Conservation (phyloP, 805 yeast species). For the Pichia phayaonensis region DNA sequence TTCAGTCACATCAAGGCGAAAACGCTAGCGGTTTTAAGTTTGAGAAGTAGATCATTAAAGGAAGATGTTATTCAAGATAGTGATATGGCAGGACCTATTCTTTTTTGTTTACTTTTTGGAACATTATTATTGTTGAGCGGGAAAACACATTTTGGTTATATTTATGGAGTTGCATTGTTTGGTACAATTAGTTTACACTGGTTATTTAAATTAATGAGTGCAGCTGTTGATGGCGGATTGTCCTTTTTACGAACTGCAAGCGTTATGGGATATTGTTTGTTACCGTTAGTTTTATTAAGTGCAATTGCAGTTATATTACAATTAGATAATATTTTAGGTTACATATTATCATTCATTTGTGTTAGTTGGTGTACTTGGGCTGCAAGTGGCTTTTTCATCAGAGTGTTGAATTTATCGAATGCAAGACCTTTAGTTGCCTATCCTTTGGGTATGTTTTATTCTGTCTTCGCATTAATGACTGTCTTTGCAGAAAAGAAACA, state of each 20-base stretch:
- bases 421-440: constrained; percentile 90
- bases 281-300: constrained; percentile 78
- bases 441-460: constrained; percentile 85
- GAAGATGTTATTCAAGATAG: constrained; percentile 79
- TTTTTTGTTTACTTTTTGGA: constrained; percentile 84
- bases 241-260: constrained; percentile 73
- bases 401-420: constrained; percentile 72
- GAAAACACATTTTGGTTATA: constrained; percentile 92
- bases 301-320: constrained; percentile 59
- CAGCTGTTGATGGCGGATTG: constrained; percentile 30
- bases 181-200: constrained; percentile 83
- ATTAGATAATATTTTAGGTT: constrained; percentile 71
- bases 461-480: constrained; percentile 93
- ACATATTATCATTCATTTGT: constrained; percentile 54
- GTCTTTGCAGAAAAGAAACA: constrained; percentile 45
- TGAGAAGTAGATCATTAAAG: constrained; percentile 49
- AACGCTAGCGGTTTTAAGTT: constrained; percentile 81
- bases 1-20: constrained; percentile 79
- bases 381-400: constrained; percentile 86
- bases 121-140: constrained; percentile 77
- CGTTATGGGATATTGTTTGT: constrained; percentile 86
- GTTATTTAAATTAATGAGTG: constrained; percentile 82
- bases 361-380: constrained; percentile 90
- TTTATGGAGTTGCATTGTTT: constrained; percentile 90
- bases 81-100: constrained; percentile 90